Conservation (phyloP, 176 grass and related monocot species). For the Carex myosuroides region DNA sequence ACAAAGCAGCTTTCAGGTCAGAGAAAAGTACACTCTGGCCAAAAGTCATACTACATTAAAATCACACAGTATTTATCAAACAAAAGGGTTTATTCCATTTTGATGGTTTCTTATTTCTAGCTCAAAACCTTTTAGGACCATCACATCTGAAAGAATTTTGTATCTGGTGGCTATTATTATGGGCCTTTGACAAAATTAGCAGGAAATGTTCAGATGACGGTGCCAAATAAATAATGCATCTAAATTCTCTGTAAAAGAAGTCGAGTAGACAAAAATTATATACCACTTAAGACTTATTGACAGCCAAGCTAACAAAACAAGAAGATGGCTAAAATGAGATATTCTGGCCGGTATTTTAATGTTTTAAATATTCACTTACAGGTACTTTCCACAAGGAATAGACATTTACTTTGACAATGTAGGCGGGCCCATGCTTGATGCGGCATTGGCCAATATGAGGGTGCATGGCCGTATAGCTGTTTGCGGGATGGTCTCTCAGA, state of each 20-base stretch:
- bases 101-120: neutral
- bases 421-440: slow-evolving; percentile 59
- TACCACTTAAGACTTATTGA: neutral
- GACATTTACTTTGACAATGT: slow-evolving; percentile 92
- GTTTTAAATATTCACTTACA: slow-evolving; percentile 8
- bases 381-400: slow-evolving; percentile 67
- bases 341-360: neutral
- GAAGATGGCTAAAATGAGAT: neutral
- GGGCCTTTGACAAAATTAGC: neutral
- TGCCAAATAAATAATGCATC: neutral
- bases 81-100: neutral
- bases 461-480: slow-evolving; percentile 40
- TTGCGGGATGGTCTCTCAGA: slow-evolving; percentile 61
- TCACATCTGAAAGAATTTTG: neutral
- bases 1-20: neutral
- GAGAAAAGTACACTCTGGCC: neutral
- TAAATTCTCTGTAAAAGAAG: neutral
- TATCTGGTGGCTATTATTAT: neutral
- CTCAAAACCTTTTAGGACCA: neutral
- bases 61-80: neutral
- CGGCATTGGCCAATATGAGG: slow-evolving; percentile 62
- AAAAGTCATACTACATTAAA: neutral
- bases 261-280: too few relatives aligned
- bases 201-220: neutral
- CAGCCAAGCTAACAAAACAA: neutral